Evolutionary conservation across 257 asterid genomes (phyloP).

Genomic region (Orobanche coerulescens): DNA sequence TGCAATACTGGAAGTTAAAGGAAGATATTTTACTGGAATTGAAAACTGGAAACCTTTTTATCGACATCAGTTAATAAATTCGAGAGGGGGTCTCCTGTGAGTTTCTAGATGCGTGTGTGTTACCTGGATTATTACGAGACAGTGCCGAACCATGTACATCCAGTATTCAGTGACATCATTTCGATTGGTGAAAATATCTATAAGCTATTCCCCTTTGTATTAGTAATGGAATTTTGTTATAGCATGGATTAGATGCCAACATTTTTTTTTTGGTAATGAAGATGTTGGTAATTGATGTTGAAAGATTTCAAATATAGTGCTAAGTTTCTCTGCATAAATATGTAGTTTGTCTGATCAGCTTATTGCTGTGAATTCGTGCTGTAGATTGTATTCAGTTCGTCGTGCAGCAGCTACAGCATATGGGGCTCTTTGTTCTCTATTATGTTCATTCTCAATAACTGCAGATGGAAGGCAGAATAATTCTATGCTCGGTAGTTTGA

Average conservation of each 20-base stretch:
- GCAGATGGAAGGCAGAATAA: constrained; percentile 88
- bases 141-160: background rate
- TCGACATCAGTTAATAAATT: background rate
- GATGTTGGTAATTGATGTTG: background rate
- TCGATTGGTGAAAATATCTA: constrained; percentile 8
- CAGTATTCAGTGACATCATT: background rate
- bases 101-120: background rate
- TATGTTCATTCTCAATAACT: constrained; percentile 56
- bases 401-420: constrained; percentile 87
- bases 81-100: background rate
- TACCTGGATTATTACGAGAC: background rate
- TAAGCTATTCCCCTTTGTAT: background rate
- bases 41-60: background rate
- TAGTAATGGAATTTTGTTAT: background rate
- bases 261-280: background rate
- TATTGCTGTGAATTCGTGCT: constrained; percentile 25
- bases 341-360: constrained; percentile 4
- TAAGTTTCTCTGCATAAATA: background rate
- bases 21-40: background rate
- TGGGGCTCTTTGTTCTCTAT: constrained; percentile 76
- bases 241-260: background rate
- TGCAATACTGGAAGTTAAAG: background rate
- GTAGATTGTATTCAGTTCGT: constrained; percentile 76
- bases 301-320: background rate
- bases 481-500: constrained; percentile 53